Evolutionary conservation across 805 yeast species (phyloP), one percentile per base, ranked within the genome.

Genomic region (Clavispora vitiphila): DNA sequence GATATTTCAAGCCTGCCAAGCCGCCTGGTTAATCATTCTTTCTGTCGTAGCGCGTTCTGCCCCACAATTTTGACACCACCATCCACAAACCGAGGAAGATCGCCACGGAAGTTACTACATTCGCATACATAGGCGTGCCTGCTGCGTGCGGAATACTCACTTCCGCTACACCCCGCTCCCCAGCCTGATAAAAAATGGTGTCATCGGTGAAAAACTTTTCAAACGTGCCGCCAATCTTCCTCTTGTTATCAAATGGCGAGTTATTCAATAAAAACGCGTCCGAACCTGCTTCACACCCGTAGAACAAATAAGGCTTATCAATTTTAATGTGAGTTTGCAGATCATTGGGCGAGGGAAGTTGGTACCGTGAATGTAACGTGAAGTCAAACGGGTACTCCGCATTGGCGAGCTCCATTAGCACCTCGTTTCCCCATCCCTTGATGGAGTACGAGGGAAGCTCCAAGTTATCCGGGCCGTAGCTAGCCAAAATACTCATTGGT

Each of bases 361-460:
- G 72, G 47, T 70, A 70, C 27, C 75, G 51, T 7, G 73, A 60
- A 45, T 70, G 74, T 7, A 70, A 44, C 7, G 63, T 63, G 22
- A 69, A 43, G 6, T 48, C 44, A 5, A 49, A 12, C n/a, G 50
- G 48, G 21, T 19, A 25, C 12, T 20, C 6, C 9, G 29, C 23
- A 3, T 37, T 37, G 15, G 54, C 57, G 5, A 64, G 44, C 41
- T 63, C 66, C 35, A 67, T 41, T 25, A 70, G 48, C 4, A 64
- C 45, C 43, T 69, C 73, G 42, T 55, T 63, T 0, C 75, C 75
- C 74, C 74, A 69, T 38, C 57, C 57, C 2, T 42, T 20, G 8
- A 67, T 52, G 15, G 58, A 54, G 47, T 69, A 70, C 32, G 53
- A 71, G 0, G 75, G 74, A 10, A 66, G 53, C 49, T 70, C 75